A percentile compares a stretch with the other conserved stretches of the same genome.
Conservation (phyloP, 2,329 filamentous ascomycete species). For the Raffaelea albimanens region DNA sequence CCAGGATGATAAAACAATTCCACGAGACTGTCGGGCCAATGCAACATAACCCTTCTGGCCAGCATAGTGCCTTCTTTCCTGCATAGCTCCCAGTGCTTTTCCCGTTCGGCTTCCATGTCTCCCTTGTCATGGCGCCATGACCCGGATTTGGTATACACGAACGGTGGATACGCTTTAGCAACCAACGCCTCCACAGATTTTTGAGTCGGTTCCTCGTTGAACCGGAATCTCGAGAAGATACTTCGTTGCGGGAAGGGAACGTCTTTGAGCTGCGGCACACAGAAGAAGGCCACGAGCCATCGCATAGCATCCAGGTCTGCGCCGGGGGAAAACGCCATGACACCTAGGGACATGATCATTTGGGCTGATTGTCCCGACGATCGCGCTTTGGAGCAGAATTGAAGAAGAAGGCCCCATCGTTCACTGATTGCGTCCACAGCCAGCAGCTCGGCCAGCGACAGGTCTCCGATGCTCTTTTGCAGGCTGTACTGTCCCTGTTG, state of each 20-base stretch:
- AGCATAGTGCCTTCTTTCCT: neutral
- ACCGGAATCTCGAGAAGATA: neutral
- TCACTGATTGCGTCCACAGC: neutral
- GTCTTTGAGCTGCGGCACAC: slow-evolving; percentile 27
- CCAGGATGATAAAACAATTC: neutral
- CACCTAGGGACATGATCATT: slow-evolving; percentile 17
- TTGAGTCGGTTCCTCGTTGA: slow-evolving; percentile 1
- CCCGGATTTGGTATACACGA: neutral
- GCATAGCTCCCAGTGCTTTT: neutral
- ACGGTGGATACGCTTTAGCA: neutral
- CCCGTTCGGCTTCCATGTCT: neutral
- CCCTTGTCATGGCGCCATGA: neutral
- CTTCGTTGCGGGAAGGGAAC: slow-evolving; percentile 19
- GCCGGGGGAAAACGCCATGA: slow-evolving; percentile 17
- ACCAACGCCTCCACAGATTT: neutral
- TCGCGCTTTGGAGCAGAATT: slow-evolving; percentile 8
- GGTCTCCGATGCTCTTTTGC: neutral
- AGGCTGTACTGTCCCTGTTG: neutral
- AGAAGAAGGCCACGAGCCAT: slow-evolving; percentile 32
- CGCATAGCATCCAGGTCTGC: slow-evolving; percentile 17
- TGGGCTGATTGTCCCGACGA: neutral
- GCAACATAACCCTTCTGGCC: neutral
- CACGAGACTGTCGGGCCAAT: neutral
- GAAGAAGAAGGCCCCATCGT: slow-evolving; percentile 18
- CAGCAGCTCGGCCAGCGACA: slow-evolving; percentile 1